Conservation (phyloP, 2,329 filamentous ascomycete genomes). For the Cercospora sp. region DNA sequence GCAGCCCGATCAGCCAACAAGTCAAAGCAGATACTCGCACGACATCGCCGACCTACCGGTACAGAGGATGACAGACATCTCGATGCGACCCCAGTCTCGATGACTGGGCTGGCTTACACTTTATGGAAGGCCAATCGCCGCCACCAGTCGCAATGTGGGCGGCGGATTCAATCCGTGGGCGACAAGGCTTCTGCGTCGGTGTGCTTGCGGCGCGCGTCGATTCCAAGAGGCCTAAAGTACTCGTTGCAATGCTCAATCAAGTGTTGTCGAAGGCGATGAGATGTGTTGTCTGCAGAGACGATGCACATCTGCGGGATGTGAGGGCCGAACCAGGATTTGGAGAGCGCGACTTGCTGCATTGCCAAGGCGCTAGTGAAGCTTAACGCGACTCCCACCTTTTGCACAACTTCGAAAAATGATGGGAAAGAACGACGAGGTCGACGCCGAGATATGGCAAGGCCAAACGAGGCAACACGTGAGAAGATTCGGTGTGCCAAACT, state of each 20-base stretch:
- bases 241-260: not conserved
- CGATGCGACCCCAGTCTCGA: conserved; percentile 4
- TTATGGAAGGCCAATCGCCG: not conserved
- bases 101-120: not conserved
- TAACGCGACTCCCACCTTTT: not conserved
- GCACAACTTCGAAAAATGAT: not conserved
- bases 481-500: not conserved
- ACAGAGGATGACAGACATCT: conserved; percentile 67
- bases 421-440: not conserved
- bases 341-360: not conserved
- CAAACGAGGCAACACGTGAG: not conserved
- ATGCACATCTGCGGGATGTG: not conserved
- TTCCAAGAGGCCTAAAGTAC: not conserved
- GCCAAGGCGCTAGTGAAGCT: conserved; percentile 2
- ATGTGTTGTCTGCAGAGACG: not conserved
- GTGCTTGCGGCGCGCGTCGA: not conserved
- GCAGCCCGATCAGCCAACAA: conserved; percentile 5
- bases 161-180: not conserved
- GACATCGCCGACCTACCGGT: conserved; percentile 54
- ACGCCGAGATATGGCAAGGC: not conserved
- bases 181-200: not conserved
- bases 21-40: conserved; percentile 15
- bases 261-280: not conserved
- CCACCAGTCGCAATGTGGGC: not conserved
- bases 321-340: not conserved